Evolutionary conservation across 1,284 basidiomycete genomes (phyloP).

Genomic region (Anthracocystis setariae): DNA sequence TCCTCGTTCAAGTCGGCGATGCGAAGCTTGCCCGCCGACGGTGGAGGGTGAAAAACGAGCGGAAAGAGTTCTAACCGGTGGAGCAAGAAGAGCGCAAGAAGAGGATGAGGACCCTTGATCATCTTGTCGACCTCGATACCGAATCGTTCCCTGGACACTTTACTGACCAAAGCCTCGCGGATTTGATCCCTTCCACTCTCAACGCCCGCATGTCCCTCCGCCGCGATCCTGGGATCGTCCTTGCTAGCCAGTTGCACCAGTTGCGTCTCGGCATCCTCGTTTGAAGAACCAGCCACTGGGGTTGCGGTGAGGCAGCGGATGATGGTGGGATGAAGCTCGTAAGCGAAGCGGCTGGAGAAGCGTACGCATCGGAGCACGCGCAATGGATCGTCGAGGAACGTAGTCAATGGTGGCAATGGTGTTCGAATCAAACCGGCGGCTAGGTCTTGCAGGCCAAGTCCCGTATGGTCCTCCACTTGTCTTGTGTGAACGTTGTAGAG

Average conservation of each 20-base stretch:
- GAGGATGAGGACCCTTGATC: slow-evolving; percentile 62
- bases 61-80: slow-evolving; percentile 55
- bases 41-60: slow-evolving; percentile 57
- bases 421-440: slow-evolving; percentile 84
- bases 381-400: slow-evolving; percentile 93
- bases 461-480: slow-evolving; percentile 88
- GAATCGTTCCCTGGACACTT: slow-evolving; percentile 66
- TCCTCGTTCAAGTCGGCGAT: background rate
- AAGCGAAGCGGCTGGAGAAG: slow-evolving; percentile 90
- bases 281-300: slow-evolving; percentile 3
- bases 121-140: slow-evolving; percentile 68
- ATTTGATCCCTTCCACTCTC: slow-evolving; percentile 71
- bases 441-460: slow-evolving; percentile 82
- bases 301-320: slow-evolving; percentile 52
- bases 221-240: slow-evolving; percentile 34
- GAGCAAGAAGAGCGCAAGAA: slow-evolving; percentile 54
- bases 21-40: slow-evolving; percentile 25
- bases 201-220: slow-evolving; percentile 15
- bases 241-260: slow-evolving; percentile 20
- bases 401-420: slow-evolving; percentile 84
- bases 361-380: slow-evolving; percentile 88
- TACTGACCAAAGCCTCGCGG: slow-evolving; percentile 53
- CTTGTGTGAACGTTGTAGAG: slow-evolving; percentile 95
- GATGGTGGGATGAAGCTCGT: slow-evolving; percentile 80
- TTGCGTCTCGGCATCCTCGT: slow-evolving; percentile 8